Percentiles rank a stretch among this genome's conserved stretches.
These are phyloP conservation scores for Cyberlindnera euphorbiiphila DNA, from an alignment of 805 yeast species.

Conservation along the genomic window DNA sequence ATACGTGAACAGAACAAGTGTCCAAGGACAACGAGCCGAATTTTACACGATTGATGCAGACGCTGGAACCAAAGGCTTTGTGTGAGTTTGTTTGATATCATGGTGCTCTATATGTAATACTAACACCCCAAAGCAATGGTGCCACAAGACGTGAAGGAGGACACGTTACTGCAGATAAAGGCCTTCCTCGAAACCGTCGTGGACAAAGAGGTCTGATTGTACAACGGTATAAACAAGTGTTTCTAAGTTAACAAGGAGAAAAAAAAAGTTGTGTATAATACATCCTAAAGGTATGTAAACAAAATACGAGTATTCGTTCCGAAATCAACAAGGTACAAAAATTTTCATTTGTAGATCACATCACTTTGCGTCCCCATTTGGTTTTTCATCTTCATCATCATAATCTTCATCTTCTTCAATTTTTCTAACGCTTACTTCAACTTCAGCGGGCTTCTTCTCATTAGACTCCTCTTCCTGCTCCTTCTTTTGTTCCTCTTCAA, in stretches of 20 bases:
- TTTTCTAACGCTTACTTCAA: conserved; percentile 36
- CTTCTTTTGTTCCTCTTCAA: conserved; percentile 32
- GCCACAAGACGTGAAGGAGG: conserved; percentile 60
- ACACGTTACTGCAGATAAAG: conserved; percentile 53
- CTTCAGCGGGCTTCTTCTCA: conserved; percentile 32
- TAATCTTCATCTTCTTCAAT: conserved; percentile 38
- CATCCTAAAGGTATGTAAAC: conserved; percentile 6
- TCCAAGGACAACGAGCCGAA: conserved; percentile 41
- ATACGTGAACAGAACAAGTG: conserved; percentile 34
- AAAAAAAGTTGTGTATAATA: conserved; percentile 2
- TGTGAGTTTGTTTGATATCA: conserved; percentile 36
- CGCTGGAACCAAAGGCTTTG: conserved; percentile 63
- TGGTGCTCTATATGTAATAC: no score
- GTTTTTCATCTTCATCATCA: conserved; percentile 33
- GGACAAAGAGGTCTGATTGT: conserved; percentile 29
- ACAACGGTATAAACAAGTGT: background rate
- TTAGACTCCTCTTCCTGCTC: conserved; percentile 18
- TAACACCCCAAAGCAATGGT: conserved; percentile 42
- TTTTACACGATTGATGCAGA: conserved; percentile 47
- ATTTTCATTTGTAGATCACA: background rate
- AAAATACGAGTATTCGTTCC: no score
- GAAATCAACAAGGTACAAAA: conserved; percentile 5
- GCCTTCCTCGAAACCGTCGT: conserved; percentile 52
- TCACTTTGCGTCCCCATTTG: conserved; percentile 16
- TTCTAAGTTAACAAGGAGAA: background rate